Percentiles rank a stretch among this genome's conserved stretches.
These are phyloP conservation scores for Corchorus capsularis DNA, from an alignment of 345 rosid species.

Conservation along the genomic window DNA sequence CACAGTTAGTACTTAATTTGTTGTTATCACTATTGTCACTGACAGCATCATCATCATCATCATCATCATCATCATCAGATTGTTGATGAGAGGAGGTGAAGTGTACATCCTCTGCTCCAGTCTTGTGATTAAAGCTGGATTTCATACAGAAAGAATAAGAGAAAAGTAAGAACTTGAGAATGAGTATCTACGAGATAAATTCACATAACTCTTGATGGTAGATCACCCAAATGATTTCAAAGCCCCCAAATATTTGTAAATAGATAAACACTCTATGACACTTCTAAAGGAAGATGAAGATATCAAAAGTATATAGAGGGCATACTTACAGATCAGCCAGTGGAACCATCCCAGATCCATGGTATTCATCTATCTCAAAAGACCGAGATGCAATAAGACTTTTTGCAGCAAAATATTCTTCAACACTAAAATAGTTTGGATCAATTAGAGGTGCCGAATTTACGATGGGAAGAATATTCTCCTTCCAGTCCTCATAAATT, in stretches of 20 bases:
- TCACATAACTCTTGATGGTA: background rate
- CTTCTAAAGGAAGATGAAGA: background rate
- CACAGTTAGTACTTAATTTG: slow-evolving; percentile 30
- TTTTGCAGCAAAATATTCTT: slow-evolving; percentile 69
- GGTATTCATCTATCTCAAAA: slow-evolving; percentile 71
- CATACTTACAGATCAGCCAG: slow-evolving; percentile 85
- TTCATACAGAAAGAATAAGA: background rate
- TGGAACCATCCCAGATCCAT: slow-evolving; percentile 93
- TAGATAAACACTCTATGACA: background rate
- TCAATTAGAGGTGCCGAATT: slow-evolving; percentile 32
- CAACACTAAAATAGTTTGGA: slow-evolving; percentile 49
- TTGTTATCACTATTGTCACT: slow-evolving; percentile 25
- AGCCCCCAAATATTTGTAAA: background rate
- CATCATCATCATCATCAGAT: slow-evolving; percentile 46
- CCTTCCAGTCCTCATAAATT: slow-evolving; percentile 74
- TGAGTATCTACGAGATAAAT: too few relatives aligned
- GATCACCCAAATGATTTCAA: background rate
- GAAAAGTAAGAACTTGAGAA: background rate
- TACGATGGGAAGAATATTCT: slow-evolving; percentile 62
- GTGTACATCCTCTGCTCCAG: slow-evolving; percentile 88
- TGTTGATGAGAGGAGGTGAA: slow-evolving; percentile 60
- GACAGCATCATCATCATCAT: too few relatives aligned
- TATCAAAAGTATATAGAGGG: background rate
- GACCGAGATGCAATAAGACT: slow-evolving; percentile 77
- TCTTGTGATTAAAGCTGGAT: slow-evolving; percentile 88